Conservation (phyloP, 176 grass and related monocot species). For the Eragrostis nindensis region DNA sequence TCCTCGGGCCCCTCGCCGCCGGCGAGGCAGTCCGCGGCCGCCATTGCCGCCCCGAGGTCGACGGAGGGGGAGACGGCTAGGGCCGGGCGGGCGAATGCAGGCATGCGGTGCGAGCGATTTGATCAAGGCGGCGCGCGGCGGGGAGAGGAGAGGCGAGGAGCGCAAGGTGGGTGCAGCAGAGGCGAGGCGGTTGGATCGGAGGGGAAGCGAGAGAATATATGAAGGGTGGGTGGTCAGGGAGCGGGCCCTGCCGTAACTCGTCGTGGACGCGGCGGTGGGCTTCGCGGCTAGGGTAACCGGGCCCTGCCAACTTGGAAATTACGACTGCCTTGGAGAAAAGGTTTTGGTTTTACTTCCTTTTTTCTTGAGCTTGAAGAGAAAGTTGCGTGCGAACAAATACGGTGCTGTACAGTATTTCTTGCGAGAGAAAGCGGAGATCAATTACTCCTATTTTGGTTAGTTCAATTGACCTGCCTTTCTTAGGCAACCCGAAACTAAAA, state of each 20-base stretch:
- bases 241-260: background rate
- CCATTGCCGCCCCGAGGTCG: conserved; percentile 29
- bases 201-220: background rate
- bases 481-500: too few species aligned
- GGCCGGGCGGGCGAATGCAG: background rate
- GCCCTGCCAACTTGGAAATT: background rate
- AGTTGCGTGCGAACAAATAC: background rate
- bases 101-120: background rate
- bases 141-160: background rate
- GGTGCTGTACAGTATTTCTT: too few species aligned
- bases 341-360: background rate
- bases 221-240: background rate
- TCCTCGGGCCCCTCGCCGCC: conserved; percentile 26
- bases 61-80: conserved; percentile 1
- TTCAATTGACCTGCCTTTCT: too few species aligned
- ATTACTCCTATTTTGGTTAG: too few species aligned
- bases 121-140: background rate
- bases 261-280: background rate
- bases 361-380: background rate
- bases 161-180: background rate
- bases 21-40: conserved; percentile 28
- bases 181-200: conserved; percentile 30
- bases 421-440: too few species aligned
- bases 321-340: background rate
- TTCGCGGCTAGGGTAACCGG: background rate